These are phyloP conservation scores for Nitzschia sp. DNA, from an alignment of 108 stramenopile species.

Conservation along the genomic window DNA sequence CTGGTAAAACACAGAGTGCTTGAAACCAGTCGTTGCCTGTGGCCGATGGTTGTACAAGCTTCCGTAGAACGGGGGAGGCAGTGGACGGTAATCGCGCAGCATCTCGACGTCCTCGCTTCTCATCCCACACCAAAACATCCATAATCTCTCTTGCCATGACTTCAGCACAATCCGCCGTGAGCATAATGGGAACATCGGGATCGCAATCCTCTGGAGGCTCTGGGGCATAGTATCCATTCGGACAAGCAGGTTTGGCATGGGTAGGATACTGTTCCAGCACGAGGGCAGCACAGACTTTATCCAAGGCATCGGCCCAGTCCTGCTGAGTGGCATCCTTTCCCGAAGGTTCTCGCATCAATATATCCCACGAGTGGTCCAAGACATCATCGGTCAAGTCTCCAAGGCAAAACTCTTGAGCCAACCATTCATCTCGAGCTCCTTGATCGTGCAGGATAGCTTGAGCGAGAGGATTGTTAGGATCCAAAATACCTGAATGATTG, in stretches of 20 bases:
- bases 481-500: background rate
- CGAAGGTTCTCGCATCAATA: background rate
- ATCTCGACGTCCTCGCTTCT: conserved; percentile 17
- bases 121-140: conserved; percentile 37
- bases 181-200: conserved; percentile 10
- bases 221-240: conserved; percentile 34
- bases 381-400: background rate
- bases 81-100: conserved; percentile 21
- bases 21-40: conserved; percentile 36
- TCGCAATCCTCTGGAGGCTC: conserved; percentile 7
- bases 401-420: background rate
- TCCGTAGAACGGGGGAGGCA: conserved; percentile 16
- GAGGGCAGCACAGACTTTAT: conserved; percentile 30
- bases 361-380: background rate
- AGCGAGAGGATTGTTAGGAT: conserved; percentile 1
- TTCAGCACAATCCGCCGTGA: conserved; percentile 37
- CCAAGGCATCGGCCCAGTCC: conserved; percentile 18
- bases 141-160: conserved; percentile 40
- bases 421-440: conserved; percentile 13
- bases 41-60: conserved; percentile 5
- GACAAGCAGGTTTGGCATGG: conserved; percentile 22
- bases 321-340: background rate
- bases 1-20: conserved; percentile 27
- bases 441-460: conserved; percentile 25
- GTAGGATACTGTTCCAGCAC: conserved; percentile 9